phyloP scores from a whole-genome alignment of 2,329 filamentous ascomycete genomes.

The Neocucurbitaria cava region DNA sequence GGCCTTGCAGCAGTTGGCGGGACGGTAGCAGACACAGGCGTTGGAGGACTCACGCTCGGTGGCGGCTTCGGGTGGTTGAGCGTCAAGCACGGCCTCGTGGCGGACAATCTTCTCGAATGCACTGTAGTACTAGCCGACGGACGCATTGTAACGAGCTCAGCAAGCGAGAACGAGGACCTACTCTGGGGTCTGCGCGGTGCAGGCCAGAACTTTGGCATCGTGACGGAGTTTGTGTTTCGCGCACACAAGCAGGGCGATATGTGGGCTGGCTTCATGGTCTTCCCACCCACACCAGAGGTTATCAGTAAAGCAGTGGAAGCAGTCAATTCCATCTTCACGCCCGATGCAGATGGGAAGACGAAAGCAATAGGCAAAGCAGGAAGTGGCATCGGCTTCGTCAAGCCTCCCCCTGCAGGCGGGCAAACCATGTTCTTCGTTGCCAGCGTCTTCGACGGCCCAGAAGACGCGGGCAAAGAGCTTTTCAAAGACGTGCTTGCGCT shows the following conservation, averaged over 20 bases:
- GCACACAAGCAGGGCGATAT: conserved; percentile 33
- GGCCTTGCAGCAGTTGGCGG: conserved; percentile 13
- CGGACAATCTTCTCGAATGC: conserved; percentile 61
- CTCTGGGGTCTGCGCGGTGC: conserved; percentile 65
- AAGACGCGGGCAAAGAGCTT: conserved; percentile 9
- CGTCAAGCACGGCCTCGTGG: conserved; percentile 60
- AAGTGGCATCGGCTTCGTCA: conserved; percentile 11
- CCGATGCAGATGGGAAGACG: conserved; percentile 1
- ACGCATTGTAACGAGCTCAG: conserved; percentile 44
- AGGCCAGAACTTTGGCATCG: conserved; percentile 65
- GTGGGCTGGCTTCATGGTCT: conserved; percentile 19
- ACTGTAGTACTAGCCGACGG: conserved; percentile 61
- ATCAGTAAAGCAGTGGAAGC: conserved; percentile 7
- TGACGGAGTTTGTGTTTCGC: conserved; percentile 52
- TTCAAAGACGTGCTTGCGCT: conserved; percentile 7
- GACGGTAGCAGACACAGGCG: conserved; percentile 35
- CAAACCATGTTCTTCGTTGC: conserved; percentile 8
- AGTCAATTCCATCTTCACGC: conserved; percentile 8
- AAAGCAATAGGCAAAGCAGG: conserved; percentile 4
- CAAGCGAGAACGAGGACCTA: conserved; percentile 52
- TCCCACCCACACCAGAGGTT: conserved; percentile 3
- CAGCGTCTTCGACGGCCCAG: background rate
- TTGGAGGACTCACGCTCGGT: conserved; percentile 59
- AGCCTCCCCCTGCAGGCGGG: conserved; percentile 3
- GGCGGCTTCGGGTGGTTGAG: conserved; percentile 64